These are phyloP conservation scores for Erodium maritimum DNA, from an alignment of 345 rosid species.

Conservation along the genomic window DNA sequence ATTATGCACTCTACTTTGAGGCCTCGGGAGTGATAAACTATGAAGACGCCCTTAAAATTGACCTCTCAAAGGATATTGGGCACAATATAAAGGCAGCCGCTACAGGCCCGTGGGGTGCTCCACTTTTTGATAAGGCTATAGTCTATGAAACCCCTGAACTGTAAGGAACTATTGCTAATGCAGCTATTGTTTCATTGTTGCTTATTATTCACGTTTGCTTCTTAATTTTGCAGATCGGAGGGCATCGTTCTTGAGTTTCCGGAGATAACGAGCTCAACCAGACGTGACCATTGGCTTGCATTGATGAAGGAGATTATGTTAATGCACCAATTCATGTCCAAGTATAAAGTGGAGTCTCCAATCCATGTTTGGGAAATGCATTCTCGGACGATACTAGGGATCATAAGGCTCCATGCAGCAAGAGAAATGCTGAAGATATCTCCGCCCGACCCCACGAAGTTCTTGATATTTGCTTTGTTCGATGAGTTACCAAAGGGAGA, in stretches of 20 bases:
- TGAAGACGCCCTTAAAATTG: conserved; percentile 77
- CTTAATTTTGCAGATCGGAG: conserved; percentile 37
- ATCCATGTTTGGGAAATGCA: conserved; percentile 70
- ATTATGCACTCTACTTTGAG: conserved; percentile 89
- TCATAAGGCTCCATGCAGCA: conserved; percentile 82
- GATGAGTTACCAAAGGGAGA: conserved; percentile 88
- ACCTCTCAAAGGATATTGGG: conserved; percentile 43
- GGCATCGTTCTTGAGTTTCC: conserved; percentile 85
- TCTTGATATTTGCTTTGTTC: conserved; percentile 68
- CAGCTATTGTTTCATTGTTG: not conserved
- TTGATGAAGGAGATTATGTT: conserved; percentile 52
- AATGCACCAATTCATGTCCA: conserved; percentile 61
- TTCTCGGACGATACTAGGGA: conserved; percentile 64
- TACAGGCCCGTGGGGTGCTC: conserved; percentile 98
- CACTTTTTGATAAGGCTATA: conserved; percentile 87
- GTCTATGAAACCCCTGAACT: conserved; percentile 52
- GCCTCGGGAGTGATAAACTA: conserved; percentile 58
- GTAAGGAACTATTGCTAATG: conserved; percentile 34
- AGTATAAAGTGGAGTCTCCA: conserved; percentile 32
- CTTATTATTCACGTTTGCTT: conserved; percentile 3
- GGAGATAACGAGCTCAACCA: conserved; percentile 84
- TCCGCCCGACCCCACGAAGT: conserved; percentile 66
- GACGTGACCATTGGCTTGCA: conserved; percentile 89
- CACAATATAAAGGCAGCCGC: conserved; percentile 49
- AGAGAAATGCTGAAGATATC: conserved; percentile 74